These are phyloP conservation scores for Paulownia fortunei DNA, from an alignment of 257 asterid species.

Conservation along the genomic window DNA sequence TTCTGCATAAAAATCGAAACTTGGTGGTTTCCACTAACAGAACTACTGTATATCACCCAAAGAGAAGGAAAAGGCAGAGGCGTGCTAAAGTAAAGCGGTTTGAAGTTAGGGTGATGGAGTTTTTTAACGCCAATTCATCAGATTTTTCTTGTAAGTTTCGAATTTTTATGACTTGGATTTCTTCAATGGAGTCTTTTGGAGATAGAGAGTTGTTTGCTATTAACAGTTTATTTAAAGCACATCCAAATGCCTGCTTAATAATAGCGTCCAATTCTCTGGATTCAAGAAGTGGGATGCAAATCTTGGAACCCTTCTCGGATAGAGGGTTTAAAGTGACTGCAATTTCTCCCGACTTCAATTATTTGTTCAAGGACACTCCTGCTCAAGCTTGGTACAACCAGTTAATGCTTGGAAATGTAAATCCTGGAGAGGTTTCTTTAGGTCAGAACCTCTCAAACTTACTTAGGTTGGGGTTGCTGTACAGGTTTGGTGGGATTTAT, in stretches of 20 bases:
- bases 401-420: constrained; percentile 62
- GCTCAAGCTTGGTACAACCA: constrained; percentile 72
- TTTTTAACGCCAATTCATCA: constrained; percentile 46
- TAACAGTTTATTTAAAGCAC: constrained; percentile 66
- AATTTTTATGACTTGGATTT: constrained; percentile 93
- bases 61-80: constrained; percentile 37
- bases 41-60: constrained; percentile 14
- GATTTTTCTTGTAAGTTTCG: constrained; percentile 55
- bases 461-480: constrained; percentile 77
- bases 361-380: constrained; percentile 67
- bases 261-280: constrained; percentile 77
- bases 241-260: constrained; percentile 75
- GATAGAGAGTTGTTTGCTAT: constrained; percentile 63
- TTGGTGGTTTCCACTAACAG: constrained; percentile 41
- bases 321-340: constrained; percentile 67
- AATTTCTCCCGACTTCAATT: constrained; percentile 70
- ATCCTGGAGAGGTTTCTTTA: constrained; percentile 74
- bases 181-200: constrained; percentile 62
- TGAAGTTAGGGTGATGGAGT: constrained; percentile 61
- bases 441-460: constrained; percentile 95
- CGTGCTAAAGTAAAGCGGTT: constrained; percentile 43
- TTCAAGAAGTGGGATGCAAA: constrained; percentile 59
- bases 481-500: constrained; percentile 90
- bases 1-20: constrained; percentile 52
- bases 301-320: constrained; percentile 59